Evolutionary conservation across 2,329 filamentous ascomycete genomes (phyloP).

Genomic region (Didymella pinodella): DNA sequence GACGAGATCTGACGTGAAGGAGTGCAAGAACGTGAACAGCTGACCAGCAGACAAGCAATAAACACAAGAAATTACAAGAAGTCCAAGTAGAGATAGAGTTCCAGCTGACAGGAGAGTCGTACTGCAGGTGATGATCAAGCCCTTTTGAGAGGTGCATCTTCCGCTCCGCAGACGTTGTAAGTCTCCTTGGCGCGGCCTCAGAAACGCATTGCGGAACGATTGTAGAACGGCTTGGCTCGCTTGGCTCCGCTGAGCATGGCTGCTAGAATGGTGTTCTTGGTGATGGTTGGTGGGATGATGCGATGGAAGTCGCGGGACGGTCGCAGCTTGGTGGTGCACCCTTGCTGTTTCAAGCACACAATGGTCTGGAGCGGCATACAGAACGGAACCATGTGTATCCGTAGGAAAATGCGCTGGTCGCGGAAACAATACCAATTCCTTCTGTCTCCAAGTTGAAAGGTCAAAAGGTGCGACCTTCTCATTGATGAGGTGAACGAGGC

Average conservation of each 20-base stretch:
- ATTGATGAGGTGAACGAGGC: not conserved
- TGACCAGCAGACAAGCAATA: conserved; percentile 22
- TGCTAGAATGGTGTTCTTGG: conserved; percentile 3
- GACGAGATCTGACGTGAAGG: not conserved
- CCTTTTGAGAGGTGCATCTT: conserved; percentile 21
- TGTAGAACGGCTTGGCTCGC: conserved; percentile 24
- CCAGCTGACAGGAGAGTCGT: conserved; percentile 19
- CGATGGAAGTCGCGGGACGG: conserved; percentile 17
- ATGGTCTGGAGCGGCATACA: conserved; percentile 5
- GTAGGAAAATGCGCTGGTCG: not conserved
- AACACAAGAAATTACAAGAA: conserved; percentile 20
- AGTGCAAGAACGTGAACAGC: conserved; percentile 2
- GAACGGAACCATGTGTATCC: not conserved
- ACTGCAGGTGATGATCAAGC: conserved; percentile 4
- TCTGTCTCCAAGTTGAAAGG: not conserved
- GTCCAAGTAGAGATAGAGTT: conserved; percentile 15
- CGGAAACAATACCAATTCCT: not conserved
- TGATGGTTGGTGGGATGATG: conserved; percentile 3
- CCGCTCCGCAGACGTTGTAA: conserved; percentile 10
- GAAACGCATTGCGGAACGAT: conserved; percentile 31
- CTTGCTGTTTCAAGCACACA: conserved; percentile 16
- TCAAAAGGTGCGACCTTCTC: not conserved
- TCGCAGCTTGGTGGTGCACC: conserved; percentile 14
- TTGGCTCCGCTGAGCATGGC: conserved; percentile 9
- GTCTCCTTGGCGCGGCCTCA: conserved; percentile 4